Evolutionary conservation across 805 yeast species (phyloP), one percentile per base, ranked within the genome.

Genomic region (Soucietia sequanensis): DNA sequence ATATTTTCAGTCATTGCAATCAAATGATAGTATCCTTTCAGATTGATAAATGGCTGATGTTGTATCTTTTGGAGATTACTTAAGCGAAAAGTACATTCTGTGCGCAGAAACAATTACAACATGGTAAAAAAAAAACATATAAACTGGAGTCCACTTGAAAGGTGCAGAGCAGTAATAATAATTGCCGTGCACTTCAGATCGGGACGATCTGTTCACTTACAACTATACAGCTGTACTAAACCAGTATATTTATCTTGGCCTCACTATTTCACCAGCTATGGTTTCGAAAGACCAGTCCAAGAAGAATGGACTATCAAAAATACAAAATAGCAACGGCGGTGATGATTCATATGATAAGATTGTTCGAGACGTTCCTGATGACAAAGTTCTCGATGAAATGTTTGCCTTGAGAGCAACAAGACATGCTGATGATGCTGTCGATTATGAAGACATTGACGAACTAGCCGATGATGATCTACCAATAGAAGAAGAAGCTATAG

Each of bases 401-500:
- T 68, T 65, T 42, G 45, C 40, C 35, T 65, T 60, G 23, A 43
- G 55, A 19, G 48, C 49, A 23, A 65, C 85, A 2, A 72, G 74
- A 35, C 98, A 90, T 58, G 90, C 93, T 1, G 96, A 78, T 5
- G 91, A 90, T 57, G 99, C 99, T 7, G 68, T 89, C 21, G 98
- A 91, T 58, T 91, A 85, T 55, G 96, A 87, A 52, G 96, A 87
- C 55, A 95, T 86, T 50, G 97, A 90, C 46, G 97, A 90, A 58
- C 66, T 90, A 31, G 97, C 97, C 0, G 97, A 90, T 16, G 96
- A 90, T 30, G 95, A 86, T 37, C 49, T 60, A 3, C 68, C 68
- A 1, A 70, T 61, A 20, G 69, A 38, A 27, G 46, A 44, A 30
- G 42, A 34, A 30, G 15, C 23, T 17, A 32, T 36, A 15, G n/a